phyloP scores from a whole-genome alignment of 177 flowering plant species.

The Vitis hybrid region DNA sequence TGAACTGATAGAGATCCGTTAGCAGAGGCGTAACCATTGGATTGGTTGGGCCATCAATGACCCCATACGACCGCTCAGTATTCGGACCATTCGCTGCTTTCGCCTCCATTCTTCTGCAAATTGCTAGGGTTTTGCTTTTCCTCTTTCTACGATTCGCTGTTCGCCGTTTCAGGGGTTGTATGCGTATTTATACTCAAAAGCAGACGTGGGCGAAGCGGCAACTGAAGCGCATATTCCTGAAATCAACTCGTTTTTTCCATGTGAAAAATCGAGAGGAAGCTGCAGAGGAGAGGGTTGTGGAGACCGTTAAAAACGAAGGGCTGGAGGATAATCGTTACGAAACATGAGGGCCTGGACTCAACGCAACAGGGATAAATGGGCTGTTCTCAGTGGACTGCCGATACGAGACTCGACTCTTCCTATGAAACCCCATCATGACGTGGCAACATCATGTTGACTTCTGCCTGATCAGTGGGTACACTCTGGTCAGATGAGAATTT shows the following conservation, averaged over 20 bases:
- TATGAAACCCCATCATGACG: too few species aligned
- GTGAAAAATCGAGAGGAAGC: background rate
- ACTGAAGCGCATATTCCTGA: background rate
- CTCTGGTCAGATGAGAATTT: too few species aligned
- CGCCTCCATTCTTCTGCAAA: conserved; percentile 30
- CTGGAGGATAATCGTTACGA: background rate
- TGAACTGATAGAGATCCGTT: conserved; percentile 92
- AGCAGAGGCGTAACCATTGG: conserved; percentile 96
- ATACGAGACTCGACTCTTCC: too few species aligned
- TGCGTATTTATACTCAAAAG: background rate
- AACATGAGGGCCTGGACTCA: too few species aligned
- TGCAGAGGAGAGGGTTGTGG: background rate
- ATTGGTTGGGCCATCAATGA: conserved; percentile 70
- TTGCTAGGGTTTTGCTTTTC: conserved; percentile 12
- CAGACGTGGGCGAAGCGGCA: background rate
- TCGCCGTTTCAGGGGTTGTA: background rate
- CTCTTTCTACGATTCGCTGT: background rate
- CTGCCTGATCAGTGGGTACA: too few species aligned
- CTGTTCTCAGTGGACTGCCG: background rate
- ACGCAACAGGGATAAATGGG: background rate
- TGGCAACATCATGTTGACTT: too few species aligned
- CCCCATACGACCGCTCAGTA: conserved; percentile 1
- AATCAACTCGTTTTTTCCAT: background rate
- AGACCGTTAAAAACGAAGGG: conserved; percentile 14
- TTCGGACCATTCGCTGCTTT: conserved; percentile 19